Evolutionary conservation across 75 land plant species (phyloP).

Genomic region (Azolla pinnata): DNA sequence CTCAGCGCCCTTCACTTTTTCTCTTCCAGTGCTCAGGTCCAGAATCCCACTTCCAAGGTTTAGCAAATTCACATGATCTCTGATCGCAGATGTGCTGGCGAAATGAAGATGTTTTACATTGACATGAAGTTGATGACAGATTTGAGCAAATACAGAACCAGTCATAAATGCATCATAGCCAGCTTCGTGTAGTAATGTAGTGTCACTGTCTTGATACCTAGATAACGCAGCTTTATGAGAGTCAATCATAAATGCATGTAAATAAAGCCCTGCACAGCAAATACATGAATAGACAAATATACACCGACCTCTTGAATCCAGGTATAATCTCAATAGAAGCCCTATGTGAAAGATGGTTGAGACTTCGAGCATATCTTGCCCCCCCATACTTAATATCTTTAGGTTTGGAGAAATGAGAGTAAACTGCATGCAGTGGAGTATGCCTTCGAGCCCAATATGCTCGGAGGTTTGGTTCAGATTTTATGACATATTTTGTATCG

Average conservation of each 20-base stretch:
- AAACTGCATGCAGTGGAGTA: constrained; percentile 67
- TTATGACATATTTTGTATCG: constrained; percentile 77
- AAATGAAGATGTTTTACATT: constrained; percentile 22
- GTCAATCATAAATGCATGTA: not conserved
- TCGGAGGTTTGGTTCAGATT: constrained; percentile 27
- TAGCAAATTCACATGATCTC: constrained; percentile 48
- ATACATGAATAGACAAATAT: not conserved
- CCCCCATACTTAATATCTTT: constrained; percentile 5
- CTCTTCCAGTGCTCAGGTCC: constrained; percentile 50
- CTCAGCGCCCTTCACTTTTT: constrained; percentile 1
- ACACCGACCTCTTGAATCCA: constrained; percentile 13
- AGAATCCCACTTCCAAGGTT: constrained; percentile 45
- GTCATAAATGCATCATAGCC: constrained; percentile 98
- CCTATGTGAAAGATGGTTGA: constrained; percentile 4
- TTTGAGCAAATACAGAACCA: constrained; percentile 79
- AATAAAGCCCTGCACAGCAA: not conserved
- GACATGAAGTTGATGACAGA: constrained; percentile 57
- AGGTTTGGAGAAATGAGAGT: constrained; percentile 36
- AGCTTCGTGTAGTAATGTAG: constrained; percentile 59
- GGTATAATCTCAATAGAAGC: constrained; percentile 17
- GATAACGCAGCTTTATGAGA: no score
- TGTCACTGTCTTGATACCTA: not conserved
- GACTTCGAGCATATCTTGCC: not conserved
- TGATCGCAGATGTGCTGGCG: constrained; percentile 14
- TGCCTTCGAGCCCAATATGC: constrained; percentile 38